Evolutionary conservation across 1,284 basidiomycete species (phyloP), one percentile per base, ranked within the genome.

Genomic region (Rhizopogon hawkerae): DNA sequence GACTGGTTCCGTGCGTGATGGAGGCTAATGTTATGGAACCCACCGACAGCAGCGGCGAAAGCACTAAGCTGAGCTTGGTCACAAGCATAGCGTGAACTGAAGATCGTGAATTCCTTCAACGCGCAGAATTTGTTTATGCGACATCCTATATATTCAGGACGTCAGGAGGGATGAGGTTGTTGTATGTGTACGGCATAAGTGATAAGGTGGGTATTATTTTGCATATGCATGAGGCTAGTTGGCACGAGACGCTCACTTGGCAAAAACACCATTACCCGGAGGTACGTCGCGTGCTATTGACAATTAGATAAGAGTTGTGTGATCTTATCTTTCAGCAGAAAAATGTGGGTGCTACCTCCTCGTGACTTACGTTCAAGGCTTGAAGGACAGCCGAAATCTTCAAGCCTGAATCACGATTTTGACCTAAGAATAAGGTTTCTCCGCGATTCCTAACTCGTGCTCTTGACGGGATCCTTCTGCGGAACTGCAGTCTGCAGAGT

Each of bases 171-270:
- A 18, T 7, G 4, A 29, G 3, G 0, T 13, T 2, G 24, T 7
- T 42, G 26, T 42, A 24, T 31, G 39, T 26, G 13, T 31, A 42
- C 26, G 26, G 26, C 24, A 26, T 29, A 31, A n/a, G 29, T 43
- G 41, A 43, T 43, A 43, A 43, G 41, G 41, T 33, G 41, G 33
- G 41, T 43, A 43, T 33, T 43, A 43, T 43, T 43, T 7, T 43
- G 26, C 16, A 21, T 16, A 13, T 13, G 31, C 39, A 29, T 31
- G 39, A 42, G 38, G 39, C 29, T 33, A n/a, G 34, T 35, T n/a
- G 34, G 34, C 34, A 35, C n/a, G 29, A 33, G 31, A 43, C 41
- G 33, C 16, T 29, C 29, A 43, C 29, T 42, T 42, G 39, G 10
- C 26, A 16, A 14, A 29, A 31, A 13, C 11, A 18, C 14, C 5